A percentile compares a stretch with the other conserved stretches of the same genome.
Evolutionary conservation across 2,329 filamentous ascomycete species (phyloP).

Genomic region (Coniochaeta ligniaria): DNA sequence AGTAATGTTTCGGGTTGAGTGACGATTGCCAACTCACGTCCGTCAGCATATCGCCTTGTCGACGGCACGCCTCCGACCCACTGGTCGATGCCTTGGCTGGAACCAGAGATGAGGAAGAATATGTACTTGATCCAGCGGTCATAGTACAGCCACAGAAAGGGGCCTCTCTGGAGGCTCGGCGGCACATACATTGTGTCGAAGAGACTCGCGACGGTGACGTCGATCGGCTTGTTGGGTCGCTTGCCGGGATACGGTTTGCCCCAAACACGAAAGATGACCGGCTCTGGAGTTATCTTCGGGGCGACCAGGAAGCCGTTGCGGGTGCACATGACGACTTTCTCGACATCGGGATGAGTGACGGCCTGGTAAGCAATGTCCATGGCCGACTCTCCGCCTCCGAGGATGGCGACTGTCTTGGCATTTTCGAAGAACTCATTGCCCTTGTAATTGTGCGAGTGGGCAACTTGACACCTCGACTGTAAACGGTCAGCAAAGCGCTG

Average conservation of each 20-base stretch:
- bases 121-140: conserved; percentile 19
- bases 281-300: conserved; percentile 19
- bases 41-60: conserved; percentile 16
- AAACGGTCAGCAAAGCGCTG: background rate
- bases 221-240: conserved; percentile 20
- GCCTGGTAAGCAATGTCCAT: conserved; percentile 25
- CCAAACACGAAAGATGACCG: conserved; percentile 5
- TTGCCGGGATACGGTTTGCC: conserved; percentile 9
- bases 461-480: too few relatives aligned
- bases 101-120: conserved; percentile 17
- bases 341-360: conserved; percentile 19
- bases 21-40: conserved; percentile 9
- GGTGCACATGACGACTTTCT: conserved; percentile 25
- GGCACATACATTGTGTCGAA: conserved; percentile 36
- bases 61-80: conserved; percentile 13
- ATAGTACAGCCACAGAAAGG: conserved; percentile 30
- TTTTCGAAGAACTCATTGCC: conserved; percentile 18
- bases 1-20: background rate
- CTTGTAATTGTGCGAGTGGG: conserved; percentile 27
- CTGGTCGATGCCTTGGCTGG: conserved; percentile 15
- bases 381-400: conserved; percentile 26
- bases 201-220: conserved; percentile 28
- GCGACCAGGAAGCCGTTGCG: conserved; percentile 24
- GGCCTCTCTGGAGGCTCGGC: conserved; percentile 25
- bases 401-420: conserved; percentile 21